phyloP scores from a whole-genome alignment of 2,329 filamentous ascomycete species.

The Esteya vermicola region DNA sequence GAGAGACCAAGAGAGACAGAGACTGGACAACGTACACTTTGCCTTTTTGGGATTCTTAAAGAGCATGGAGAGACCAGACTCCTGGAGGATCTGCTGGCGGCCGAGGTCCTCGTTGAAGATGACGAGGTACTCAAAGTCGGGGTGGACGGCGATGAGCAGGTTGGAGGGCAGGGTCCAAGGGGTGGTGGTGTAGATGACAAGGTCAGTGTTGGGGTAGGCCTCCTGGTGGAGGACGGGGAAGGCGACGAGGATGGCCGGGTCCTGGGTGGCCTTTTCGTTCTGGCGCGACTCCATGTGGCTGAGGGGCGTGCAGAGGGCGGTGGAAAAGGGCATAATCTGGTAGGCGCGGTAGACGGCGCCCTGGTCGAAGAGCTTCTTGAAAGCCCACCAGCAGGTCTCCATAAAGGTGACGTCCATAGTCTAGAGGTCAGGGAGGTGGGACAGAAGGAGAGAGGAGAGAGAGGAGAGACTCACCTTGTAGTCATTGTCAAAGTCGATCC shows the following conservation, averaged over 20 bases:
- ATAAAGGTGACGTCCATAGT: slow-evolving; percentile 94
- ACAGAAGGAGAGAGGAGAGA: too few species aligned
- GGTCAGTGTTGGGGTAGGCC: slow-evolving; percentile 59
- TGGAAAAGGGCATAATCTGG: slow-evolving; percentile 91
- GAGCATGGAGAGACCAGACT: slow-evolving; percentile 64
- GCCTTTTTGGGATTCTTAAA: slow-evolving; percentile 96
- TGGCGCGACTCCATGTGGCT: slow-evolving; percentile 92
- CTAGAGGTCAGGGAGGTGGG: slow-evolving; percentile 15
- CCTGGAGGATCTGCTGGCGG: slow-evolving; percentile 74
- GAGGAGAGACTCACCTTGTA: slow-evolving; percentile 54
- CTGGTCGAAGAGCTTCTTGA: slow-evolving; percentile 86
- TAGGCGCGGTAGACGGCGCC: slow-evolving; percentile 80
- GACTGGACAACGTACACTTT: slow-evolving; percentile 40
- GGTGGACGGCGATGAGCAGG: slow-evolving; percentile 54
- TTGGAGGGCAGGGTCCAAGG: slow-evolving; percentile 74
- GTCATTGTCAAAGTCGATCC: slow-evolving; percentile 97
- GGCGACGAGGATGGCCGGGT: slow-evolving; percentile 76
- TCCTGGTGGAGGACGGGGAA: slow-evolving; percentile 72
- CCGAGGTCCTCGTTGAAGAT: slow-evolving; percentile 70
- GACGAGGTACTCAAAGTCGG: slow-evolving; percentile 71
- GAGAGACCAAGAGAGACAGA: slow-evolving; percentile 17
- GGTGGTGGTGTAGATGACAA: slow-evolving; percentile 82
- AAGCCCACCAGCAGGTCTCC: slow-evolving; percentile 95
- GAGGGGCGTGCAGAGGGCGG: slow-evolving; percentile 72
- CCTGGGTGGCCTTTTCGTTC: slow-evolving; percentile 87